phyloP scores from a whole-genome alignment of 805 yeast genomes.

The Hanseniaspora lindneri region DNA sequence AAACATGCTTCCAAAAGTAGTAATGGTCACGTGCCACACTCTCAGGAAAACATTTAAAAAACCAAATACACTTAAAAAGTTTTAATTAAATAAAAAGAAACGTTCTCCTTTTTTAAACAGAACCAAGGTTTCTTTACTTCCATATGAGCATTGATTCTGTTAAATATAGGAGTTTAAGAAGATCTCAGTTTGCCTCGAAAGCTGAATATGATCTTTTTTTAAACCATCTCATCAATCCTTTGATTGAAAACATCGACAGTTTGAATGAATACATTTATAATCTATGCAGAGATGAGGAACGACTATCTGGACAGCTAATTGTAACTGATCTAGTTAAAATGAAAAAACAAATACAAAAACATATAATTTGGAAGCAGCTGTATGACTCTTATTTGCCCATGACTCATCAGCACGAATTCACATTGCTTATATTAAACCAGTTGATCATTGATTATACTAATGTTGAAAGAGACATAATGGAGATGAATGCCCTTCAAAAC shows the following conservation, averaged over 20 bases:
- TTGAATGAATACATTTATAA: background rate
- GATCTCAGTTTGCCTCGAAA: background rate
- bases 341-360: slow-evolving; percentile 12
- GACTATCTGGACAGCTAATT: background rate
- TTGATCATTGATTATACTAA: background rate
- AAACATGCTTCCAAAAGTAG: no score
- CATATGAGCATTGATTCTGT: background rate
- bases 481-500: background rate
- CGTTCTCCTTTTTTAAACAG: no score
- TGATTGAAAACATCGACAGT: background rate
- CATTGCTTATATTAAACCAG: slow-evolving; percentile 5
- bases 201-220: background rate
- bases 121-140: no score
- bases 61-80: no score
- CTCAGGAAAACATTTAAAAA: no score
- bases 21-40: no score
- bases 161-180: slow-evolving; percentile 3
- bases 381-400: slow-evolving; percentile 12
- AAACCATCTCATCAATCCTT: slow-evolving; percentile 6
- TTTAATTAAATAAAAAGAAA: no score
- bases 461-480: background rate
- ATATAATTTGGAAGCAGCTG: slow-evolving; percentile 8
- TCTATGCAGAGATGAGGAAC: background rate
- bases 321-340: background rate
- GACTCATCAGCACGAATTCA: slow-evolving; percentile 12